phyloP scores from a whole-genome alignment of 1,284 basidiomycete species.

The Moesziomyces antarcticus region DNA sequence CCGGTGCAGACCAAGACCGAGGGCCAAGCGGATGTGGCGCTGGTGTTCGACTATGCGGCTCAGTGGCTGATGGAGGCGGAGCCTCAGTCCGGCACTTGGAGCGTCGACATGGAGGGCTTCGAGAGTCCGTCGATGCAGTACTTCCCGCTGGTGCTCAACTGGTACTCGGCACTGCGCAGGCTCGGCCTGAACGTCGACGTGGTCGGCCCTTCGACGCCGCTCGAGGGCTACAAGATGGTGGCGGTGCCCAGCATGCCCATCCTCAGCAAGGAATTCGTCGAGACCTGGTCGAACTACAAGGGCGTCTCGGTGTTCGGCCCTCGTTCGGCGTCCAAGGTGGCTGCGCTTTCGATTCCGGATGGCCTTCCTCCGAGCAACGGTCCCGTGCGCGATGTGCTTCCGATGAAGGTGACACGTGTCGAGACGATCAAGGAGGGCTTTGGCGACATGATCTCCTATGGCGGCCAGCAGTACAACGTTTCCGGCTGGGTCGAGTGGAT shows the following conservation, averaged over 20 bases:
- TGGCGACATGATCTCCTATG: conserved; percentile 41
- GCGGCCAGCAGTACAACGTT: conserved; percentile 37
- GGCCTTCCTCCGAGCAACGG: conserved; percentile 44
- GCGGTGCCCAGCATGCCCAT: conserved; percentile 47
- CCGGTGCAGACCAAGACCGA: conserved; percentile 20
- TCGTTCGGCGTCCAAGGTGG: conserved; percentile 43
- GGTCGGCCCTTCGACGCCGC: conserved; percentile 28
- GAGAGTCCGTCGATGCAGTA: conserved; percentile 39
- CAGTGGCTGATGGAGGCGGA: conserved; percentile 44
- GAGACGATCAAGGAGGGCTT: conserved; percentile 43
- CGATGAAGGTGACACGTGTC: conserved; percentile 43
- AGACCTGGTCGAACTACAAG: conserved; percentile 32
- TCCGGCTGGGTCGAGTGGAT: conserved; percentile 53
- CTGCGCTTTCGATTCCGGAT: conserved; percentile 44
- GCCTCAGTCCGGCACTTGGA: conserved; percentile 48
- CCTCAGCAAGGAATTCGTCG: conserved; percentile 36
- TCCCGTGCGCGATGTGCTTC: conserved; percentile 36
- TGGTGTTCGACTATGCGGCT: conserved; percentile 42
- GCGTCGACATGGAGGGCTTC: conserved; percentile 29
- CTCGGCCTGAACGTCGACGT: conserved; percentile 52
- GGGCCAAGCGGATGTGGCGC: conserved; percentile 39
- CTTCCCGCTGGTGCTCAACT: conserved; percentile 41
- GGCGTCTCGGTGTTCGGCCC: conserved; percentile 45
- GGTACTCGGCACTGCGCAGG: conserved; percentile 46
- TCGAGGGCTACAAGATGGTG: conserved; percentile 47